Conservation (phyloP, 2,329 filamentous ascomycete species). For the Talaromyces amestolkiae region DNA sequence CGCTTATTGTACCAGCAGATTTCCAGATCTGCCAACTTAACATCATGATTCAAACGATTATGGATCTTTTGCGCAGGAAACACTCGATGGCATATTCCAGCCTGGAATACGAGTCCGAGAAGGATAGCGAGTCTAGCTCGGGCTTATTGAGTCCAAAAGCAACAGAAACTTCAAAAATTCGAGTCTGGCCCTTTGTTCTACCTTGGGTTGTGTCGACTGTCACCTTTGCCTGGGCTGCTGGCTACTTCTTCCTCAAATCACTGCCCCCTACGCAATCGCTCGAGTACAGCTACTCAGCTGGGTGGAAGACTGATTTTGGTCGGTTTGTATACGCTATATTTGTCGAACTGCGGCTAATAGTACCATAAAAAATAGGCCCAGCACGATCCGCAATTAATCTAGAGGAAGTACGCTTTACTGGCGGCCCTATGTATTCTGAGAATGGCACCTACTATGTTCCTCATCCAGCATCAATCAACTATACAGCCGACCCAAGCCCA, state of each 20-base stretch:
- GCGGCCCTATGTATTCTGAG: constrained; percentile 6
- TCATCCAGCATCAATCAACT: constrained; percentile 1
- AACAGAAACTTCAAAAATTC: not conserved
- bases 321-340: not conserved
- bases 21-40: no score
- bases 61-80: constrained; percentile 5
- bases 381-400: constrained; percentile 1
- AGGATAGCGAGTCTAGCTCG: not conserved
- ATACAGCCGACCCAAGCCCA: constrained; percentile 4
- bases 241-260: not conserved
- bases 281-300: constrained; percentile 4
- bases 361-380: not conserved
- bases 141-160: not conserved
- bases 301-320: constrained; percentile 14
- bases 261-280: not conserved
- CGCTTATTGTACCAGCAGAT: no score
- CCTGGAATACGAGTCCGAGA: constrained; percentile 7
- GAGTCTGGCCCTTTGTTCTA: not conserved
- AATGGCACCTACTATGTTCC: constrained; percentile 8
- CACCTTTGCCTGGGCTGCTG: not conserved
- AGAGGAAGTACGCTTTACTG: constrained; percentile 8
- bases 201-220: constrained; percentile 6
- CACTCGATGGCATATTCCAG: not conserved
- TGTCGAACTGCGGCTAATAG: no score
- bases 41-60: not conserved